These are phyloP conservation scores for Durusdinium trenchii DNA, from an alignment of 73 alveolate genomes.

Conservation along the genomic window DNA sequence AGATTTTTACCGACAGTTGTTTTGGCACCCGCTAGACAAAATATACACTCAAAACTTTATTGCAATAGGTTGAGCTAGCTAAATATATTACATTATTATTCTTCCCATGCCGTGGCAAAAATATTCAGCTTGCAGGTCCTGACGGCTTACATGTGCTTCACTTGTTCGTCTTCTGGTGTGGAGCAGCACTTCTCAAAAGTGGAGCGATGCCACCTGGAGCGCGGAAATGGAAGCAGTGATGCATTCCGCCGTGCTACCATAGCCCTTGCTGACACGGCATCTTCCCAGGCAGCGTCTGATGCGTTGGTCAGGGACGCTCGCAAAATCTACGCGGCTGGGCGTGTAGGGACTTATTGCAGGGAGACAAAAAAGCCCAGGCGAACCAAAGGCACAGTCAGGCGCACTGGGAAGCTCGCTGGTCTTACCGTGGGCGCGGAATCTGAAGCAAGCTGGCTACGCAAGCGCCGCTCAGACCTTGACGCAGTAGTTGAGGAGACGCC, in stretches of 20 bases:
- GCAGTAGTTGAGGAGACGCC: neutral
- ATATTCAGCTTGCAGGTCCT: neutral
- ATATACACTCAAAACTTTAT: no score
- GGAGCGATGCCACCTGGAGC: slow-evolving; percentile 6
- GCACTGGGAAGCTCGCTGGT: neutral
- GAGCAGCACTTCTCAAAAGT: neutral
- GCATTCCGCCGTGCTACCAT: slow-evolving; percentile 4
- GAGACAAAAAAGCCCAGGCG: neutral
- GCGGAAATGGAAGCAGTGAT: neutral
- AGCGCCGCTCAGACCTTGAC: neutral
- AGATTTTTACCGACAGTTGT: no score
- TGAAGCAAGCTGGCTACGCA: neutral
- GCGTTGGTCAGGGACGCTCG: neutral
- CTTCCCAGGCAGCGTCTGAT: neutral
- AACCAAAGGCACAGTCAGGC: neutral
- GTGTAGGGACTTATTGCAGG: neutral
- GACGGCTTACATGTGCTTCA: neutral
- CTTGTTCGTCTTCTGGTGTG: neutral
- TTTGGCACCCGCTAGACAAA: no score
- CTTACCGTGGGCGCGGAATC: neutral
- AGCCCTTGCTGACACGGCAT: neutral
- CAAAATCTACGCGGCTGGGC: neutral
- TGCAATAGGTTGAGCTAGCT: no score
- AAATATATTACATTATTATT: no score
- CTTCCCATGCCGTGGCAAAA: neutral